A percentile compares a stretch with the other conserved stretches of the same genome.
phyloP scores from a whole-genome alignment of 768 basidiomycete genomes.

The Rhodotorula babjevae region DNA sequence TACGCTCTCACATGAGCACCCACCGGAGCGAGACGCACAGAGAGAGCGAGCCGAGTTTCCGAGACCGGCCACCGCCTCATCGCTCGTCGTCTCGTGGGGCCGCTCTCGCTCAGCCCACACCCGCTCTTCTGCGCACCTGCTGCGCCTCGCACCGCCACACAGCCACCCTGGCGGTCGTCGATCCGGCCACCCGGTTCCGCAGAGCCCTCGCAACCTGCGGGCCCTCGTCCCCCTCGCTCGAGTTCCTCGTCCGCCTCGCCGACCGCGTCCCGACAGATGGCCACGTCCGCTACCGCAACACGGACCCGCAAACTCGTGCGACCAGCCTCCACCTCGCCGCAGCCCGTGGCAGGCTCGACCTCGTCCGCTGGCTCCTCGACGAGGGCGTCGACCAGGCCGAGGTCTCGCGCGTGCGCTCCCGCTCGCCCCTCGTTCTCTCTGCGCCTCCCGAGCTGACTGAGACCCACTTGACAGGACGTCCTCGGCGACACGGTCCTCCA shows the following conservation, averaged over 20 bases:
- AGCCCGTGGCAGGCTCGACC: constrained; percentile 15
- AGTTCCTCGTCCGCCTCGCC: constrained; percentile 19
- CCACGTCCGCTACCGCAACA: constrained; percentile 20
- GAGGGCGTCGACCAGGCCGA: constrained; percentile 39
- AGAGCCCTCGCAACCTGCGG: constrained; percentile 2
- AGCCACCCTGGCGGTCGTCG: background rate
- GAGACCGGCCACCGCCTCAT: no score
- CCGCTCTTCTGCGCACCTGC: no score
- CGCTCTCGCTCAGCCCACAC: no score
- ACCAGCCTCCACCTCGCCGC: constrained; percentile 26
- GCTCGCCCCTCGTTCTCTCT: background rate
- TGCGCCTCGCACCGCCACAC: no score
- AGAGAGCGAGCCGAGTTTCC: no score
- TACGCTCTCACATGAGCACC: no score
- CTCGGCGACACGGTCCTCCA: constrained; percentile 39
- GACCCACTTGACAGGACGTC: constrained; percentile 25
- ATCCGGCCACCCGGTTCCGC: constrained; percentile 10
- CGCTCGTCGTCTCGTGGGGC: no score
- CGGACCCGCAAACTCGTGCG: constrained; percentile 25
- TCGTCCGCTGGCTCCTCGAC: constrained; percentile 40
- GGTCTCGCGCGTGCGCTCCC: constrained; percentile 34
- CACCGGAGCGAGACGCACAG: no score
- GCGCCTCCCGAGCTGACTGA: no score
- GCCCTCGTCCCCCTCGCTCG: background rate
- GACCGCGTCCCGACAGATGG: constrained; percentile 10